Conservation (phyloP, 371 early-diverging fungal genomes). For the Mucor piriformis region DNA sequence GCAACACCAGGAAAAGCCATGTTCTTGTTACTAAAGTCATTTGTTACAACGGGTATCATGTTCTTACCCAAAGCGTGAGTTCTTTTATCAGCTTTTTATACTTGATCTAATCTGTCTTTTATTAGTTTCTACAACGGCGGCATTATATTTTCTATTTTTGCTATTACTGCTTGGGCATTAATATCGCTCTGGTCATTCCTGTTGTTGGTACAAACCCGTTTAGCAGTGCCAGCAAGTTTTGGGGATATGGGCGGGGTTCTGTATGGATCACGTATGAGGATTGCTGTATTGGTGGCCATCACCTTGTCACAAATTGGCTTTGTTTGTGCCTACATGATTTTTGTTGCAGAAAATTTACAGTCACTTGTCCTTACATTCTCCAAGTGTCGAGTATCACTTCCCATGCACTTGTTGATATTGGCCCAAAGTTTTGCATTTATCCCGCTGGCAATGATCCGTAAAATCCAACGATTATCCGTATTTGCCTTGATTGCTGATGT, state of each 20-base stretch:
- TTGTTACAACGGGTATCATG: constrained; percentile 89
- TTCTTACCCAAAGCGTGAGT: constrained; percentile 76
- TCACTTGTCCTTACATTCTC: constrained; percentile 68
- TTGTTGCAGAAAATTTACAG: constrained; percentile 82
- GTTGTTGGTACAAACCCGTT: constrained; percentile 61
- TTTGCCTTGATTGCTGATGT: constrained; percentile 85
- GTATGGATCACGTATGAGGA: constrained; percentile 74
- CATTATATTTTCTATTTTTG: constrained; percentile 61
- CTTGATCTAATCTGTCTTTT: neutral
- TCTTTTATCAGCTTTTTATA: neutral
- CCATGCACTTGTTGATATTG: constrained; percentile 64
- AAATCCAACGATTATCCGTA: constrained; percentile 77
- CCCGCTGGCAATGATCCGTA: constrained; percentile 82
- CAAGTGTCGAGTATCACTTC: constrained; percentile 56
- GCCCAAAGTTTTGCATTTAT: constrained; percentile 78
- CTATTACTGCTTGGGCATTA: constrained; percentile 56
- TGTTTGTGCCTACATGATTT: constrained; percentile 87
- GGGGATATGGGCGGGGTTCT: constrained; percentile 74
- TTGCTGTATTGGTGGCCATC: constrained; percentile 76
- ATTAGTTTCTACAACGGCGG: constrained; percentile 71
- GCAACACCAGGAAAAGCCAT: constrained; percentile 81
- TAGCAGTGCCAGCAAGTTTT: constrained; percentile 64
- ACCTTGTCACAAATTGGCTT: constrained; percentile 87
- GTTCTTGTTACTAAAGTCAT: constrained; percentile 83
- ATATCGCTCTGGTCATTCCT: constrained; percentile 67